phyloP scores from a whole-genome alignment of 2,329 filamentous ascomycete genomes.

The Ceratocystis diversiconidia region DNA sequence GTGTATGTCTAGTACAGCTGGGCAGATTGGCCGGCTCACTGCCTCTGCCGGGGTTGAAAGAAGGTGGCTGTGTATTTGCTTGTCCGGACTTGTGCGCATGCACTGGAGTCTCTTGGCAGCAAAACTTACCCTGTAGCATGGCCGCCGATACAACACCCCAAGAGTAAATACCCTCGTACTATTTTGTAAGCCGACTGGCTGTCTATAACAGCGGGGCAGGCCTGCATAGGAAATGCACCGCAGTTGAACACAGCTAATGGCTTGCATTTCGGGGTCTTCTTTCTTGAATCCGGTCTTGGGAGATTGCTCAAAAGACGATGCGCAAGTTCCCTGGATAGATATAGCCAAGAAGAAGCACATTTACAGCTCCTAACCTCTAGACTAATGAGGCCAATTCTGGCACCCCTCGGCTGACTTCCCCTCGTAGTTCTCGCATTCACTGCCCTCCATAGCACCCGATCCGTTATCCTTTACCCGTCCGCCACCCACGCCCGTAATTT shows the following conservation, averaged over 20 bases:
- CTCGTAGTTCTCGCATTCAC: constrained; percentile 9
- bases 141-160: constrained; percentile 57
- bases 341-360: constrained; percentile 36
- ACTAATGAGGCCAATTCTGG: not conserved
- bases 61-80: constrained; percentile 42
- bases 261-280: not conserved
- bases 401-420: not conserved
- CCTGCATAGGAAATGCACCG: not conserved
- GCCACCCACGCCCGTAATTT: constrained; percentile 26
- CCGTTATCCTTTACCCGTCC: constrained; percentile 7
- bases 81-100: not conserved
- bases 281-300: constrained; percentile 27
- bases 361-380: constrained; percentile 22
- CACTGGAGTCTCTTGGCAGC: constrained; percentile 9
- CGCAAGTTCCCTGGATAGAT: constrained; percentile 35
- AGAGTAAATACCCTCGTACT: constrained; percentile 36
- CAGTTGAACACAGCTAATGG: not conserved
- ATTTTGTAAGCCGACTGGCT: not conserved
- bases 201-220: not conserved
- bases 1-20: not conserved
- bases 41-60: constrained; percentile 32
- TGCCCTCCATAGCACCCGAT: not conserved
- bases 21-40: not conserved
- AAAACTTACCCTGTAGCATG: constrained; percentile 34
- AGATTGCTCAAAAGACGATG: constrained; percentile 32